Evolutionary conservation across 2,329 filamentous ascomycete genomes (phyloP), one percentile per base, ranked within the genome.

Genomic region (Hypocreales sp.): DNA sequence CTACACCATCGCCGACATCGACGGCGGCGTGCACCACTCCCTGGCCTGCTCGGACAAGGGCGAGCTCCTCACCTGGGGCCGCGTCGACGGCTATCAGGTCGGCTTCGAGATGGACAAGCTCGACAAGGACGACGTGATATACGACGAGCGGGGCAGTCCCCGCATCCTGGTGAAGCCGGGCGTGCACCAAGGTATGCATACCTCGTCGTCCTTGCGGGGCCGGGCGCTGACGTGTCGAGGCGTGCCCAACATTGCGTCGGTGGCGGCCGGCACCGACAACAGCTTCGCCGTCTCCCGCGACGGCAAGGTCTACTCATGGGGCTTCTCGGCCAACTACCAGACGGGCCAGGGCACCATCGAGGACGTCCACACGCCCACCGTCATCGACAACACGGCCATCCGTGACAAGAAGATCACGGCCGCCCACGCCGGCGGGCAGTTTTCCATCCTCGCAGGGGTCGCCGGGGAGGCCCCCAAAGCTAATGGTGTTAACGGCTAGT

Each of bases 391-490:
- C 57, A 79, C 75, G 9, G 84, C 83, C 22, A 69, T 90, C 16
- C 67, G 73, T 17, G 80, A 71, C 22, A 75, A 78, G 54, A 72
- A 75, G 50, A 63, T 94, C 23, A 64, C 73, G 19, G 82, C 67
- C 53, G 80, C 79, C n/a, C 81, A 80, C 23, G 78, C 78, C n/a
- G 86, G 87, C 37, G 84, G 84, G 5, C 86, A 94, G 46, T 94
- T 72, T 50, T 78, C 74, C 2, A 54, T 81, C 15, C 41, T 81
- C n/a, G 60, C 64, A 8, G 64, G 64, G 28, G 45, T 46, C 33
- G 40, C 55, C 15, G 45, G 47, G 13, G 44, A 42, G 8, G 36
- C 25, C 1, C 40, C 41, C 26, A 36, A 38, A 31, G 35, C 39
- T 22, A 56, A 55, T 23, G 51, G 52, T 10, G 18, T 33, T 15